Evolutionary conservation across 306 rosid species (phyloP).

Genomic region (Fagus sylvatica): DNA sequence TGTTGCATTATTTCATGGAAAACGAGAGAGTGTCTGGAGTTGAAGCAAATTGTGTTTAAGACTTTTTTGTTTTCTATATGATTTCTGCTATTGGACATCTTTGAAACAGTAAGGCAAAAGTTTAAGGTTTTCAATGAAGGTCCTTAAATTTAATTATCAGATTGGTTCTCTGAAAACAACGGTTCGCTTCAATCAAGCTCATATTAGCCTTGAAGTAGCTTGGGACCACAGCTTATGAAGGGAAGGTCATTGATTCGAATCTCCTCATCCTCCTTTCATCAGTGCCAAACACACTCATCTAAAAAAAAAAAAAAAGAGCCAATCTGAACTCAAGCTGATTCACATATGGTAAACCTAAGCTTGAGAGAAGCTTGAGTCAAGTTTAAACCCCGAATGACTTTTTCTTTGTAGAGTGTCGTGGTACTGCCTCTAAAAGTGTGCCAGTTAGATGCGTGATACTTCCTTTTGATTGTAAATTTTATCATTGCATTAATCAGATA

Average conservation of each 20-base stretch:
- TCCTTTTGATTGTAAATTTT: background rate
- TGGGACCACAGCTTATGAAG: background rate
- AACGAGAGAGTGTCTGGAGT: background rate
- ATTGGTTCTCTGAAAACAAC: background rate
- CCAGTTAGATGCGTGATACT: background rate
- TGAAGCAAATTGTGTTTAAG: too few relatives aligned
- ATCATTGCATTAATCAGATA: background rate
- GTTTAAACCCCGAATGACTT: background rate
- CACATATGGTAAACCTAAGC: background rate
- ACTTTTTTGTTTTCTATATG: background rate
- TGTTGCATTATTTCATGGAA: background rate
- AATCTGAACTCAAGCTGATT: constrained; percentile 5
- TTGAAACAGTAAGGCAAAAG: background rate
- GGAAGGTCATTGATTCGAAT: background rate
- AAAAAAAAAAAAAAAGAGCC: background rate
- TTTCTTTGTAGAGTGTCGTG: background rate
- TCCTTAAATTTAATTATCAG: background rate
- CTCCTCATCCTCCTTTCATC: background rate
- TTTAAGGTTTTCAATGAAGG: background rate
- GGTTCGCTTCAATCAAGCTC: background rate
- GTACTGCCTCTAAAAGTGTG: background rate
- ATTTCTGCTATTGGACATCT: background rate
- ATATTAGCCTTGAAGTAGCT: background rate
- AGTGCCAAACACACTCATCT: background rate
- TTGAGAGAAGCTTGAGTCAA: constrained; percentile 4